Base-by-base conservation (phyloP, 768 basidiomycete genomes). In the Leccinum subgranulosum region DNA sequence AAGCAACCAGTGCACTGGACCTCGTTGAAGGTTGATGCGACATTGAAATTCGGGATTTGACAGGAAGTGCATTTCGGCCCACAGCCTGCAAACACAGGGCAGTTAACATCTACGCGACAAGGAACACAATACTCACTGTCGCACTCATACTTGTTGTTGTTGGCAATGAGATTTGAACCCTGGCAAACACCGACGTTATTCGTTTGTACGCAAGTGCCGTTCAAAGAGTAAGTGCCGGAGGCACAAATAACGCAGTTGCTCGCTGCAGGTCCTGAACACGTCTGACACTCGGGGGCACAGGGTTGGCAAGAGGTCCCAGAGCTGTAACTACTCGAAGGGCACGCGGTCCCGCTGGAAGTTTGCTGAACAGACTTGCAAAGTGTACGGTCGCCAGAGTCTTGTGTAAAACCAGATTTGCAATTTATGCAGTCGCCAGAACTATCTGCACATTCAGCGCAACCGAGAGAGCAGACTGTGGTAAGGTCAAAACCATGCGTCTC, bases 1-100 rank as follows among this genome's bases (percentile, higher is more conserved):
- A 94, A 67, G 70, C 93, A 95, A 2, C 79, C 84, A 12, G 86
- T 89, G 68, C 92, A 94, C 63, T 90, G 83, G 3, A 83, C 75
- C 54, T 88, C 79, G 55, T 80, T 73, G 49, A 86, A 73, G 0
- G 84, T 86, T 15, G 92, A 92, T 2, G 81, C 81, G 11, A 80
- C 77, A 58, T 68, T 86, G 69, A 94, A 94, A 62, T 80, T 83
- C 6, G 88, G 77, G 59, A 92, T 90, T 55, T 79, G 75, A 74
- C 93, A 95, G 3, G 83, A 77, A 9, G 87, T 88, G 67, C 92
- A 95, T 69, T 88, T 88, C 2, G 88, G 77, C 8, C 92, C 92
- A 68, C 94, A 94, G 55, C 82, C 91, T 94, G 61, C 6, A 36
- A 46, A 28, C 45, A n/a, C 39, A 0, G 6, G 34, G 21, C 43